Base-by-base conservation (phyloP, 768 basidiomycete species). In the Rhodotorula kratochvilovae region DNA sequence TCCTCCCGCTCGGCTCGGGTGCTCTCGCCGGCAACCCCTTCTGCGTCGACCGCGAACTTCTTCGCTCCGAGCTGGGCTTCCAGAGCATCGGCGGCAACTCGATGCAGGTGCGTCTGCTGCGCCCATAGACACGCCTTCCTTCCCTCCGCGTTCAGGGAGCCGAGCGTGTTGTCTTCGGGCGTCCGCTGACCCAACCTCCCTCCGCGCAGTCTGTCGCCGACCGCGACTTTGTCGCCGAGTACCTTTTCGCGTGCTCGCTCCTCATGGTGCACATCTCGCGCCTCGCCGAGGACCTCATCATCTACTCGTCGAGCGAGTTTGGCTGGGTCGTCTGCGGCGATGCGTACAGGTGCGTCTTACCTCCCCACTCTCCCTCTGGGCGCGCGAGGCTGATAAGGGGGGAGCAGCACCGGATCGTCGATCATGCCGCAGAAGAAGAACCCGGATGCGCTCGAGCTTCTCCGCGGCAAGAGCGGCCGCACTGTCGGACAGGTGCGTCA, bases 391-490 rank as follows among this genome's bases (percentile, higher is more conserved):
- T 39, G 39, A 39, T 13, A 7, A 39, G 39, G 25, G 13, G 3
- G 10, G 19, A 8, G 16, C 74, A 97, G 93, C 79, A 99, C 96
- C 55, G 96, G 96, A 13, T 97, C 94, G 51, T 97, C 94, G 76
- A 97, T 99, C 79, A 99, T 99, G 96, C 96, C 96, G 11, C 96
- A 98, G 80, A 98, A 99, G 83, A 99, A 98, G 83, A 97, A 97
- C 79, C 91, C 94, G 0, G 96, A 98, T 80, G 97, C 95, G 17
- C 83, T 96, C 65, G 96, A 99, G 81, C 84, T 99, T 31, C 84
- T 99, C 68, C 88, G 96, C 67, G 96, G 96, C 76, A 99, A 99
- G 81, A 86, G 90, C 43, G 96, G 96, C 10, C 88, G 96, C 36
- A 85, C 95, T 31, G 95, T 97, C 81, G 96, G 96, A 67, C 88